Percentiles rank a stretch among this genome's conserved stretches.
Evolutionary conservation across 2,329 filamentous ascomycete genomes (phyloP).

Genomic region (Xenosphaeropsis pyriputrescens): DNA sequence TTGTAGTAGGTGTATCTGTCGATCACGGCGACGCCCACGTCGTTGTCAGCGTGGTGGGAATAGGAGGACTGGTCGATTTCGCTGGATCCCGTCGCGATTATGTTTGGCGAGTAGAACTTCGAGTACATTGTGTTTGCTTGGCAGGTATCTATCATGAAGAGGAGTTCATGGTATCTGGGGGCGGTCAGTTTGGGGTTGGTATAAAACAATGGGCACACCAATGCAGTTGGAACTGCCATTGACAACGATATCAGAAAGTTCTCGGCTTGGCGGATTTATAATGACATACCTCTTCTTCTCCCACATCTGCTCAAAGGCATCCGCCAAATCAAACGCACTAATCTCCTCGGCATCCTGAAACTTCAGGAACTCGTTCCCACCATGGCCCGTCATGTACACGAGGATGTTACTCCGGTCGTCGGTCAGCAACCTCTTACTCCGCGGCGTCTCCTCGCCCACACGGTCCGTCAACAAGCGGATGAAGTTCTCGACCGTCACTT

Average conservation of each 20-base stretch:
- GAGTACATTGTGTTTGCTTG: conserved; percentile 99
- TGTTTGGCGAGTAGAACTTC: conserved; percentile 95
- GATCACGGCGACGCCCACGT: conserved; percentile 95
- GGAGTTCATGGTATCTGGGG: conserved; percentile 75
- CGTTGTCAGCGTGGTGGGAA: conserved; percentile 94
- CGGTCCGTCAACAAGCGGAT: conserved; percentile 90
- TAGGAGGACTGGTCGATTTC: conserved; percentile 95
- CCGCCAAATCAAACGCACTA: conserved; percentile 85
- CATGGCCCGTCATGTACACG: conserved; percentile 98
- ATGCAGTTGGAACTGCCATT: no score
- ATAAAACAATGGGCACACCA: no score
- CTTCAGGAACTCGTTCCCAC: conserved; percentile 94
- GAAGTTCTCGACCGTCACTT: conserved; percentile 98
- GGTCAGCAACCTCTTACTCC: conserved; percentile 84
- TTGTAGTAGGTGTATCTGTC: conserved; percentile 99
- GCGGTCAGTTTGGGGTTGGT: no score
- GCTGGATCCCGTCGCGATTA: conserved; percentile 92
- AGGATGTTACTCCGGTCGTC: conserved; percentile 94
- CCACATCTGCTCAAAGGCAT: conserved; percentile 99
- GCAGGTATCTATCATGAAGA: conserved; percentile 99
- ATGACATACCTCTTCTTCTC: conserved; percentile 76
- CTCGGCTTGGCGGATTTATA: no score
- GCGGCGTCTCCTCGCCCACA: conserved; percentile 84
- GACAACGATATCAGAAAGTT: no score
- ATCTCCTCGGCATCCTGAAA: conserved; percentile 98